Evolutionary conservation across 805 yeast species (phyloP).

Genomic region (Candida incommunis): DNA sequence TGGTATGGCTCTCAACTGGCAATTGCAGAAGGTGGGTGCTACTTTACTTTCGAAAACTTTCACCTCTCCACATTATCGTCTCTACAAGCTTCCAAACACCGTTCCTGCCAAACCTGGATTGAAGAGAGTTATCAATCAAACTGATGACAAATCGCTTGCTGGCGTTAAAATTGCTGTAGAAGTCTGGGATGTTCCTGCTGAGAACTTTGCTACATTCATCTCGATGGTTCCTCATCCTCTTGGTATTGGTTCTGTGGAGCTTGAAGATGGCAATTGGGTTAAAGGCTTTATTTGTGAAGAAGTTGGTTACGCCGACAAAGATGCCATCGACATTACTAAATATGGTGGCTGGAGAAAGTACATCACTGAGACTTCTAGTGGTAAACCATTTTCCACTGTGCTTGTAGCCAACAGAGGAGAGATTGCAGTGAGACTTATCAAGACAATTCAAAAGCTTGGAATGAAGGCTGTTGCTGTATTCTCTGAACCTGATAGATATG

Average conservation of each 20-base stretch:
- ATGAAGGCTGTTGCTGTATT: slow-evolving; percentile 77
- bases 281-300: slow-evolving; percentile 95
- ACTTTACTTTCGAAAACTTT: slow-evolving; percentile 46
- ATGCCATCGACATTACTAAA: slow-evolving; percentile 67
- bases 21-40: slow-evolving; percentile 73
- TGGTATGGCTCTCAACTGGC: slow-evolving; percentile 91
- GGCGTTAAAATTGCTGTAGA: slow-evolving; percentile 64
- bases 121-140: slow-evolving; percentile 38
- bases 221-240: slow-evolving; percentile 86
- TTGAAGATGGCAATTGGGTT: slow-evolving; percentile 67
- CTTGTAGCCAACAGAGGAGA: slow-evolving; percentile 96
- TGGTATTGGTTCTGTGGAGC: slow-evolving; percentile 88
- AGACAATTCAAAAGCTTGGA: slow-evolving; percentile 66
- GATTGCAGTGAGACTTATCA: slow-evolving; percentile 88
- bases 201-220: slow-evolving; percentile 69
- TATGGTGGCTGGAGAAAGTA: slow-evolving; percentile 83
- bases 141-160: slow-evolving; percentile 12
- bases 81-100: slow-evolving; percentile 68
- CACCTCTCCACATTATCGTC: slow-evolving; percentile 56
- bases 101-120: slow-evolving; percentile 89
- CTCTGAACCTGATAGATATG: slow-evolving; percentile 79
- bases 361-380: slow-evolving; percentile 21
- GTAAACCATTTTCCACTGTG: slow-evolving; percentile 66
- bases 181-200: slow-evolving; percentile 69
- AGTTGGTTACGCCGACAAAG: slow-evolving; percentile 56